Percentiles rank a stretch among this genome's conserved stretches.
phyloP scores from a whole-genome alignment of 1,139 yeast genomes.

The Suhomyces anneliseae region DNA sequence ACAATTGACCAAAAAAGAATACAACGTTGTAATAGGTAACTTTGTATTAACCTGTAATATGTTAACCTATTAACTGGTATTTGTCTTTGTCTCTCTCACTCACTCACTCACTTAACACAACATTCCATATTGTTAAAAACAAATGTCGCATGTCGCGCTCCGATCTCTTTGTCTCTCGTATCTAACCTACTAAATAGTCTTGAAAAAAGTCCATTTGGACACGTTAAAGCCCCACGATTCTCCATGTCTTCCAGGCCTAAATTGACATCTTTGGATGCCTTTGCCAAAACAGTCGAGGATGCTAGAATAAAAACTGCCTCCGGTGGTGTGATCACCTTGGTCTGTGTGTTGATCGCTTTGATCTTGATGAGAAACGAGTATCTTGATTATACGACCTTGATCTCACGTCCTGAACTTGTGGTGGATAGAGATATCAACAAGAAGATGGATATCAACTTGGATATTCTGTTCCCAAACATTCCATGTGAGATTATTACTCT shows the following conservation, averaged over 20 bases:
- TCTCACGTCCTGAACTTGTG: slow-evolving; percentile 76
- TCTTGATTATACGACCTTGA: slow-evolving; percentile 64
- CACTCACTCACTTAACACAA: too few species aligned
- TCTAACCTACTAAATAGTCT: not conserved
- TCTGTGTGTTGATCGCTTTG: slow-evolving; percentile 62
- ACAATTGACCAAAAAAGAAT: too few species aligned
- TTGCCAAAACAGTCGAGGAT: slow-evolving; percentile 92
- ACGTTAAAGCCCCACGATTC: not conserved
- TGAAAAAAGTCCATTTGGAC: not conserved
- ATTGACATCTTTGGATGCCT: slow-evolving; percentile 77
- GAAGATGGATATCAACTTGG: slow-evolving; percentile 74
- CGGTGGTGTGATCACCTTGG: slow-evolving; percentile 84
- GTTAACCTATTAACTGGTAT: too few species aligned
- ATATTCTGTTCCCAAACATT: slow-evolving; percentile 75
- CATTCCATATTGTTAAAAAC: too few species aligned
- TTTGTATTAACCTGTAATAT: too few species aligned
- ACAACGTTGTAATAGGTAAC: too few species aligned
- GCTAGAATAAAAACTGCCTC: slow-evolving; percentile 83
- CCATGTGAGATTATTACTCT: slow-evolving; percentile 69
- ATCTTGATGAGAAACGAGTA: slow-evolving; percentile 74
- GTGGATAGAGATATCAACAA: slow-evolving; percentile 84
- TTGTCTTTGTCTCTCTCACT: too few species aligned
- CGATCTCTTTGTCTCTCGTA: not conserved
- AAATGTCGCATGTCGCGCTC: not conserved
- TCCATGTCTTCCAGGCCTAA: slow-evolving; percentile 27